Evolutionary conservation across 2,329 filamentous ascomycete genomes (phyloP).

Genomic region (Sporothrix inflata): DNA sequence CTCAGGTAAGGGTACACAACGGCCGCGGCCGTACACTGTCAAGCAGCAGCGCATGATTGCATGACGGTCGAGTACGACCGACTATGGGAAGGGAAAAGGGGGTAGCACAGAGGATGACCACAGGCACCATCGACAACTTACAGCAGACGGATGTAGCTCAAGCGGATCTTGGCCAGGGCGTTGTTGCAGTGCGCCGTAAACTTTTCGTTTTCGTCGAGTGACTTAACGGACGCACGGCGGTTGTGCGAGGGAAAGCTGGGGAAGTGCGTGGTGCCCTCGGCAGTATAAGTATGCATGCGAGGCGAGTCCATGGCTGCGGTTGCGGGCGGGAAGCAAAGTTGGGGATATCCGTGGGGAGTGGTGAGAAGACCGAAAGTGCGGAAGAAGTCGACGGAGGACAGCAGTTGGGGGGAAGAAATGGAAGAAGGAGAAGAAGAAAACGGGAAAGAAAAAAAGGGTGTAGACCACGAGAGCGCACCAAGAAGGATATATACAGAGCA

Average conservation of each 20-base stretch:
- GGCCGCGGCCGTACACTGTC: neutral
- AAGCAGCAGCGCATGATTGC: neutral
- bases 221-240: conserved; percentile 24
- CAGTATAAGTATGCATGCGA: conserved; percentile 29
- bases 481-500: neutral
- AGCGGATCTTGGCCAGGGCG: conserved; percentile 51
- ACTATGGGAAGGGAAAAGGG: neutral
- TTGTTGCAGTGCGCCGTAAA: conserved; percentile 48
- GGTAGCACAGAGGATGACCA: neutral
- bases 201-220: conserved; percentile 38
- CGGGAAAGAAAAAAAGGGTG: neutral
- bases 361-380: neutral
- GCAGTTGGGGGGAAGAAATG: neutral
- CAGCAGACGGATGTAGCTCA: conserved; percentile 45
- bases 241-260: conserved; percentile 16
- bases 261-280: conserved; percentile 18
- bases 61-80: neutral
- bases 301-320: conserved; percentile 16
- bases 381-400: neutral
- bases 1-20: neutral
- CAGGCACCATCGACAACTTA: neutral
- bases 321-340: conserved; percentile 9
- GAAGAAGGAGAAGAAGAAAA: neutral
- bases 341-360: conserved; percentile 27
- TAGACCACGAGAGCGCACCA: neutral